Evolutionary conservation across 78 protist genomes (phyloP).

Genomic region (Dictyostelium brefeldianum): DNA sequence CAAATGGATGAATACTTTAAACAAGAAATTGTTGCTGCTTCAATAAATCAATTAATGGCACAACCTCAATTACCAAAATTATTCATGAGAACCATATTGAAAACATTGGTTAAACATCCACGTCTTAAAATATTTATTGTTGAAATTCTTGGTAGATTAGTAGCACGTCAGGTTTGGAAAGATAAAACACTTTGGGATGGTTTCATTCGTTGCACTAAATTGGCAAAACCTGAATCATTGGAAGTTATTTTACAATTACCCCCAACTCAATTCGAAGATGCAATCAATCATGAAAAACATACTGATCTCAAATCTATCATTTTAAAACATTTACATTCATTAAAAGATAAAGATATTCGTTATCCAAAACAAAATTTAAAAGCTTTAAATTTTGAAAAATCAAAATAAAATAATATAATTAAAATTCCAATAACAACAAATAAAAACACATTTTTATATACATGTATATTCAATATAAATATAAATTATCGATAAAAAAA

Average conservation of each 20-base stretch:
- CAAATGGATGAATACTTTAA: constrained; percentile 11
- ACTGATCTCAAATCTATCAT: constrained; percentile 5
- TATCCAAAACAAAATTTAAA: constrained; percentile 26
- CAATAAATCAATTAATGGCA: constrained; percentile 56
- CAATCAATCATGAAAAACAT: constrained; percentile 28
- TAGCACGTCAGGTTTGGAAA: constrained; percentile 69
- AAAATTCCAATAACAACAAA: not conserved
- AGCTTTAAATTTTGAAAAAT: not conserved
- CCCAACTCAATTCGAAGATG: constrained; percentile 55
- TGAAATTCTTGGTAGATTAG: constrained; percentile 35
- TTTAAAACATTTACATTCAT: constrained; percentile 17
- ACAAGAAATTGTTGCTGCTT: constrained; percentile 58
- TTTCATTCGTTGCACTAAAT: constrained; percentile 31
- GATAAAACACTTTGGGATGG: constrained; percentile 59
- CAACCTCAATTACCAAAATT: constrained; percentile 18
- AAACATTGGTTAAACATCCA: constrained; percentile 26
- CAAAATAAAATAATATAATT: not conserved
- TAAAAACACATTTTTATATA: not conserved
- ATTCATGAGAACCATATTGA: constrained; percentile 55
- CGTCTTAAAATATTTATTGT: constrained; percentile 45
- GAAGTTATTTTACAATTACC: constrained; percentile 54
- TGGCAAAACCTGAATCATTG: constrained; percentile 58
- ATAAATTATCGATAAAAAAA: no score
- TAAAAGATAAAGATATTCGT: not conserved
- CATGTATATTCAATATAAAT: not conserved